Evolutionary conservation across 2,329 filamentous ascomycete species (phyloP), one percentile per base, ranked within the genome.

Genomic region (Aspergillus cejpii): DNA sequence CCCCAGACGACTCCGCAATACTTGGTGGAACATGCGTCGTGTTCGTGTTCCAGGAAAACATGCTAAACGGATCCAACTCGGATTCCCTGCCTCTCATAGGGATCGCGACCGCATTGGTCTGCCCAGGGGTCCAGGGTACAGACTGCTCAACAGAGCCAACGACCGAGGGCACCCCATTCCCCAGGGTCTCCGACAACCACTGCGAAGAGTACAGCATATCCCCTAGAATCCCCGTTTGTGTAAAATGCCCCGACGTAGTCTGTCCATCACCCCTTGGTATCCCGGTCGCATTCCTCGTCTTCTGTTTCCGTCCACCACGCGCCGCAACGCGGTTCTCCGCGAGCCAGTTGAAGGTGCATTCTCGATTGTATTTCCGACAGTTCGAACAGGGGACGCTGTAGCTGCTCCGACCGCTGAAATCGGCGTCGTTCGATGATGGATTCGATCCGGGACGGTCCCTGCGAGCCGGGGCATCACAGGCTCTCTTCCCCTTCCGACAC

Each of bases 281-380:
- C 6, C 6, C 2, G 5, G 29, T 8, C 12, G 12, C 31, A 1
- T 31, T 12, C n/a, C 38, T 48, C n/a, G 14, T 21, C 33, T 39
- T 48, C 20, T 44, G 47, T 7, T 41, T 37, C 29, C 20, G 31
- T 24, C 37, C 37, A n/a, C 24, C 39, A 2, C 48, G 29, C 12
- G 48, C 47, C 10, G 29, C 46, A 41, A 15, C 3, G 7, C 24
- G 52, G 41, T 57, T 47, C 52, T 61, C 64, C 8, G 62, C 59
- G 21, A 72, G 58, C 67, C 69, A 73, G 40, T 71, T 65, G 46
- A 72, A 71, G 0, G 70, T 72, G 48, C 70, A 73, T 11, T 55
- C 61, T 47, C 71, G 72, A 36, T 67, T 69, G 34, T 67, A 71
- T 55, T 68, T 67, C 31, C 62, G 65, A 54, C 70, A 73, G 41